Percentiles rank a stretch among this genome's conserved stretches.
phyloP scores from a whole-genome alignment of 116 monocot species.

The Zostera marina region DNA sequence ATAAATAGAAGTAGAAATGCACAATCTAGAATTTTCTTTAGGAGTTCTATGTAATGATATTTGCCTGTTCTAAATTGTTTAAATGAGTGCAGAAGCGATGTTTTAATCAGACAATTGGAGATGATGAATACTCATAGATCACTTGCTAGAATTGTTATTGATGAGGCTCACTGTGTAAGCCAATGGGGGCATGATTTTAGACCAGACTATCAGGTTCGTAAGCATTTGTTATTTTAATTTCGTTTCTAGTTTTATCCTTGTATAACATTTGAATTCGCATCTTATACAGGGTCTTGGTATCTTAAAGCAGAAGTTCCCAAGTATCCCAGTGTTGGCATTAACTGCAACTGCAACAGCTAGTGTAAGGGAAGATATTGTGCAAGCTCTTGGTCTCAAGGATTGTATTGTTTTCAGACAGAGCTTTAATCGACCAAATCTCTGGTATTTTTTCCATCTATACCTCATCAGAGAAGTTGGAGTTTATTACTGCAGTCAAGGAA shows the following conservation, averaged over 20 bases:
- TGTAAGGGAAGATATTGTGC: slow-evolving; percentile 95
- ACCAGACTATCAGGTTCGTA: slow-evolving; percentile 84
- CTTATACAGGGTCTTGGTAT: slow-evolving; percentile 60
- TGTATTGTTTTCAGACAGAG: slow-evolving; percentile 90
- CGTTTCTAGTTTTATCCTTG: background rate
- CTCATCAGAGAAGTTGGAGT: background rate
- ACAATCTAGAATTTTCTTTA: background rate
- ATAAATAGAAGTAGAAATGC: no score
- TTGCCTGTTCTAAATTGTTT: background rate
- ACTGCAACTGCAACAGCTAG: slow-evolving; percentile 96
- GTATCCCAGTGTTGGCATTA: slow-evolving; percentile 73
- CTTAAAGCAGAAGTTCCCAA: slow-evolving; percentile 82
- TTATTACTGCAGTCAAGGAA: slow-evolving; percentile 2
- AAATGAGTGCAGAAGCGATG: slow-evolving; percentile 53
- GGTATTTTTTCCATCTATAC: slow-evolving; percentile 22
- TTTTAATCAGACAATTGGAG: slow-evolving; percentile 60
- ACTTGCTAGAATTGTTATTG: slow-evolving; percentile 93
- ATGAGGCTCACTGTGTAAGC: slow-evolving; percentile 99
- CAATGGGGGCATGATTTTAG: slow-evolving; percentile 99
- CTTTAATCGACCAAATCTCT: slow-evolving; percentile 81
- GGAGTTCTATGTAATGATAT: background rate
- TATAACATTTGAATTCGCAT: background rate
- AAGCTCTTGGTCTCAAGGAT: slow-evolving; percentile 75
- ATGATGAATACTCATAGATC: slow-evolving; percentile 40
- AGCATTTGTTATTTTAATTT: background rate